Base-by-base conservation (phyloP, 192 early-diverging fungal species). In the Coemansia sp. region DNA sequence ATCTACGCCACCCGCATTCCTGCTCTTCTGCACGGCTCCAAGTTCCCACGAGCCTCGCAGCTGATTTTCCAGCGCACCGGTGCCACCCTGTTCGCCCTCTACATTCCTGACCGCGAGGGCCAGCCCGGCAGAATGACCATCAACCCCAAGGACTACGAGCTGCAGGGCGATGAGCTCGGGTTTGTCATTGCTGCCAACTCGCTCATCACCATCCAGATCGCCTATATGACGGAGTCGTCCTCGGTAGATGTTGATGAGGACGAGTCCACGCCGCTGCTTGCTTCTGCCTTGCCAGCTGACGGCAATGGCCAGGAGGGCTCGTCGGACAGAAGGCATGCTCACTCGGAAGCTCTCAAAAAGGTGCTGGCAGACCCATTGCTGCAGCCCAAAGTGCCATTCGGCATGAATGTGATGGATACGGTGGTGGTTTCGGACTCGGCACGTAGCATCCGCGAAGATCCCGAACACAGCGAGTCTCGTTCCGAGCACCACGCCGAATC, bases 131-230 rank as follows among this genome's bases (percentile, higher is more conserved):
- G 50, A 16, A 55, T 85, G 4, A 28, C 79, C 44, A 70, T 89
- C 32, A 88, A 87, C 63, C 88, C 88, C 0, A 51, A 58, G 7
- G 62, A 76, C 47, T 81, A 87, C 51, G 64, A 73, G 41, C 52
- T 89, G 20, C 41, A 60, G 2, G 88, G 83, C 32, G 80, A 81
- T 23, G 88, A 90, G 62, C 66, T 71, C 18, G 86, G 80, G 20
- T 90, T 85, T 66, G 69, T 88, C 6, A 77, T 85, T 17, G 58
- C 79, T 12, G 42, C 51, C 39, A 66, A 71, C 41, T 66, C 79
- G 17, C 72, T 76, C 18, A 69, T 69, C 4, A 67, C 79, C 14
- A 40, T 58, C 12, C 58, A 71, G 48, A 73, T 81, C 14, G 69
- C 79, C 0, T 64, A 68, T 20, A 23, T 79, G 50, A 38, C 60